Base-by-base conservation (phyloP, 2,329 filamentous ascomycete genomes). In the Aureobasidium sp. region DNA sequence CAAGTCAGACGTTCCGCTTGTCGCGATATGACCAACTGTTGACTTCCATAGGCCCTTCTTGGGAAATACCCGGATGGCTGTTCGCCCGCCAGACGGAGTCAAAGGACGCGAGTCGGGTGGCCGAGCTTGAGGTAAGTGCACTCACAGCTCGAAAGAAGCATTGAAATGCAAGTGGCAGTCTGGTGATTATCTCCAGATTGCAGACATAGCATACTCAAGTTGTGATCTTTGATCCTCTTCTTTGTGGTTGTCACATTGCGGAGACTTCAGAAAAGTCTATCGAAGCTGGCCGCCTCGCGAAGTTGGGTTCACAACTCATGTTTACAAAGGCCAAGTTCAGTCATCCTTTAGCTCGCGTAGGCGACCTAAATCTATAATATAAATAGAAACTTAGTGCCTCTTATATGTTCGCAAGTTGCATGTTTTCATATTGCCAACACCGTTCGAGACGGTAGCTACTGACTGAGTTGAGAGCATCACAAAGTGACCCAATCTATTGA, bases 1-100 rank as follows among this genome's bases (percentile, higher is more conserved):
- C 50, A 54, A 54, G 50, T 42, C 50, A 54, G 50, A 55, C 27
- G 37, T 29, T 55, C 51, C 38, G 25, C 51, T 42, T 43, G 38
- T 33, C 38, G 37, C 37, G 23, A 25, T 37, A 43, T 55, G 51
- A 55, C 27, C 25, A 55, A 43, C 27, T 43, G n/a, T 38, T 33
- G 49, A 40, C 49, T 15, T 53, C 23, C 19, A 40, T 8, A 42
- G 51, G 27, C 35, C 51, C 51, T 23, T 55, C 25, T 42, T 55
- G 25, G 51, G 35, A 33, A 43, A 55, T n/a, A 55, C n/a, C 8
- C 23, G 25, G 38, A 55, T 25, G 19, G 2, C 6, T n/a, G 21
- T 11, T 23, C 17, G 11, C 8, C 37, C 25, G n/a, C 51, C 51
- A 33, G 51, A 55, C 37, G 31, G 13, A 55, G 51, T 43, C 51